Evolutionary conservation across 495 filamentous ascomycete genomes (phyloP).

Genomic region (Aspergillus indologenus): DNA sequence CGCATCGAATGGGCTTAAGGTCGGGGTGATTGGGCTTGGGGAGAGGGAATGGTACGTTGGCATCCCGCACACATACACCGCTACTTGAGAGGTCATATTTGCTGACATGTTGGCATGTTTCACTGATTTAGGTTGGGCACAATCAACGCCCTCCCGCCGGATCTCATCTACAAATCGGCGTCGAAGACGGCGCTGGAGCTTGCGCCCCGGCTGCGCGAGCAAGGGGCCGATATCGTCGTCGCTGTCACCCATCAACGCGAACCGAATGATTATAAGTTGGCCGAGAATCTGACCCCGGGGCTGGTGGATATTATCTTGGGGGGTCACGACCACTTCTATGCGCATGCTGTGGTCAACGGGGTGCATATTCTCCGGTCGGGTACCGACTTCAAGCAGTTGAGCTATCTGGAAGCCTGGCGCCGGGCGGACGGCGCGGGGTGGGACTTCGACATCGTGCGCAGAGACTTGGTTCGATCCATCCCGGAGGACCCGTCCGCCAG

Average conservation of each 20-base stretch:
- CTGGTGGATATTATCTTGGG: slow-evolving; percentile 81
- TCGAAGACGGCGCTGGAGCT: slow-evolving; percentile 66
- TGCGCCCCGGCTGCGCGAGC: slow-evolving; percentile 62
- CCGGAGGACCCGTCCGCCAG: slow-evolving; percentile 56
- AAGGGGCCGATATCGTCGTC: slow-evolving; percentile 78
- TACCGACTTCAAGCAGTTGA: slow-evolving; percentile 85
- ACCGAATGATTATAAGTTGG: slow-evolving; percentile 81
- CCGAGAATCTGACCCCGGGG: slow-evolving; percentile 60
- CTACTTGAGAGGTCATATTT: neutral
- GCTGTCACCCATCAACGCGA: slow-evolving; percentile 82
- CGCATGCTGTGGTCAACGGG: slow-evolving; percentile 69
- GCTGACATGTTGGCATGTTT: neutral
- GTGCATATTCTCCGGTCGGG: slow-evolving; percentile 80
- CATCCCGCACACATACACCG: neutral
- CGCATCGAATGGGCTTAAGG: slow-evolving; percentile 76
- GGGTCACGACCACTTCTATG: slow-evolving; percentile 88
- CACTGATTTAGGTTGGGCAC: slow-evolving; percentile 75
- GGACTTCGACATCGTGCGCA: slow-evolving; percentile 73
- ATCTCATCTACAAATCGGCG: slow-evolving; percentile 76
- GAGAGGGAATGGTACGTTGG: slow-evolving; percentile 63
- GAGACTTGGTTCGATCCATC: slow-evolving; percentile 66
- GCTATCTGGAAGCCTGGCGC: slow-evolving; percentile 74
- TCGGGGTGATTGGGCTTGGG: slow-evolving; percentile 80
- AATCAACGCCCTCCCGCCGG: slow-evolving; percentile 78
- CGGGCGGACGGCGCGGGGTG: slow-evolving; percentile 50